Evolutionary conservation across 2,329 filamentous ascomycete genomes (phyloP).

Genomic region (Paraphaeosphaeria minitans): DNA sequence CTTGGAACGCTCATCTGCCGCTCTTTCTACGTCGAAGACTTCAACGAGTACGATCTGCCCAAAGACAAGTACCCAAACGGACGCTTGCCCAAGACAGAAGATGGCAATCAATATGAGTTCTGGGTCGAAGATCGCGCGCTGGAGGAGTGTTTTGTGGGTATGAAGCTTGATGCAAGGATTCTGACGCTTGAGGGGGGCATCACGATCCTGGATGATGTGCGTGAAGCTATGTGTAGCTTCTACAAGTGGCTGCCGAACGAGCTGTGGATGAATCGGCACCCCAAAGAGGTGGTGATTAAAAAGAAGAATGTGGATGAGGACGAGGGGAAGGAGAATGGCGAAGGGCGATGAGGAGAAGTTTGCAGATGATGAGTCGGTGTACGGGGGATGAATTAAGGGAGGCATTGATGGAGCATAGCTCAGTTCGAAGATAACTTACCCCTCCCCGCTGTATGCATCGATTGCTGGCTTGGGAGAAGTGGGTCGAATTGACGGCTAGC

Average conservation of each 20-base stretch:
- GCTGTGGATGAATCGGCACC: constrained; percentile 39
- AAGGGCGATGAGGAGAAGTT: constrained; percentile 14
- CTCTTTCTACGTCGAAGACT: constrained; percentile 54
- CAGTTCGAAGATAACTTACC: too few species aligned
- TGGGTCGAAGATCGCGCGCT: constrained; percentile 70
- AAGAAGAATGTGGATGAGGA: constrained; percentile 19
- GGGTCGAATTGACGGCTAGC: too few species aligned
- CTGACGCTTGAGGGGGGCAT: constrained; percentile 32
- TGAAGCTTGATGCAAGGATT: constrained; percentile 51
- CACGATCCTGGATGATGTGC: constrained; percentile 46
- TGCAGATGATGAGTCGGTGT: constrained; percentile 20
- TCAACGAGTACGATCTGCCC: constrained; percentile 46
- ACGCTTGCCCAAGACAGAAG: constrained; percentile 22
- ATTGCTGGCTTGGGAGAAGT: too few species aligned
- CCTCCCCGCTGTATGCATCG: too few species aligned
- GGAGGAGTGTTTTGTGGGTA: constrained; percentile 63
- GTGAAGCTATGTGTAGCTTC: constrained; percentile 50
- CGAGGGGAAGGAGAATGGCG: constrained; percentile 1
- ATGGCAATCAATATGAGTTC: constrained; percentile 58
- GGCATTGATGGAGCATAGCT: background rate
- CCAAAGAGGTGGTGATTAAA: constrained; percentile 33
- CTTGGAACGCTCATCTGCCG: constrained; percentile 61
- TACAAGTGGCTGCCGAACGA: constrained; percentile 53
- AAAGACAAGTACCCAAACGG: constrained; percentile 32
- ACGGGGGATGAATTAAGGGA: background rate